Percentiles rank a stretch among this genome's conserved stretches.
Evolutionary conservation across 305 asterid genomes (phyloP).

Genomic region (Fraxinus velutina): DNA sequence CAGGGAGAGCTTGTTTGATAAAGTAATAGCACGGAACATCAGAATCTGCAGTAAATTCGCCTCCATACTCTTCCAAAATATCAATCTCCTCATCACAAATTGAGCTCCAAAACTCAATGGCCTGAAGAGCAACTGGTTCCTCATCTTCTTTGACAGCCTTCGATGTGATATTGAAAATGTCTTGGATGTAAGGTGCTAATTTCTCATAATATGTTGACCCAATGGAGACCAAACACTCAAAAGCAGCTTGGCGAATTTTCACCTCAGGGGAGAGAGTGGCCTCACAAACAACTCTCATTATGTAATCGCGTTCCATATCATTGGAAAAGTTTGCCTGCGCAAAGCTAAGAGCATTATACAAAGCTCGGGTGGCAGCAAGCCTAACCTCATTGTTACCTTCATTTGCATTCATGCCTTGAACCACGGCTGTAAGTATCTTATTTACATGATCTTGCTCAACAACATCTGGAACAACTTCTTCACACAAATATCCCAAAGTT

Average conservation of each 20-base stretch:
- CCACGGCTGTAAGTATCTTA: conserved; percentile 83
- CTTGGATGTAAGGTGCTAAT: conserved; percentile 73
- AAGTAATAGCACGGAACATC: conserved; percentile 74
- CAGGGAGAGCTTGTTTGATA: conserved; percentile 88
- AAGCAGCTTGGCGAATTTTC: conserved; percentile 88
- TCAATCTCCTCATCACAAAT: conserved; percentile 90
- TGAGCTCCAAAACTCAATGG: conserved; percentile 89
- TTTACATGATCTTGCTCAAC: conserved; percentile 88
- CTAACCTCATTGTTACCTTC: conserved; percentile 70
- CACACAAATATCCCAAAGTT: conserved; percentile 86
- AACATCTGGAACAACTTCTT: conserved; percentile 77
- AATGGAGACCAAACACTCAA: conserved; percentile 83
- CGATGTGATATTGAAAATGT: conserved; percentile 73
- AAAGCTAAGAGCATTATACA: conserved; percentile 87
- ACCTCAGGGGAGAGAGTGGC: conserved; percentile 75
- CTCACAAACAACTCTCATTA: conserved; percentile 92
- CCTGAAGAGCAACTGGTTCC: conserved; percentile 94
- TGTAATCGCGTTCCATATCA: conserved; percentile 86
- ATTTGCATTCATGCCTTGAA: conserved; percentile 85
- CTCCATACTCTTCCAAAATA: conserved; percentile 74
- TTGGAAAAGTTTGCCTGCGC: conserved; percentile 89
- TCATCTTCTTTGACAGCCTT: conserved; percentile 81
- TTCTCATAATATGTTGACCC: conserved; percentile 81
- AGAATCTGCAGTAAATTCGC: conserved; percentile 77
- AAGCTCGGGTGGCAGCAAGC: conserved; percentile 80